Evolutionary conservation across 73 alveolate species (phyloP), one percentile per base, ranked within the genome.

Genomic region (Halteria grandinella): DNA sequence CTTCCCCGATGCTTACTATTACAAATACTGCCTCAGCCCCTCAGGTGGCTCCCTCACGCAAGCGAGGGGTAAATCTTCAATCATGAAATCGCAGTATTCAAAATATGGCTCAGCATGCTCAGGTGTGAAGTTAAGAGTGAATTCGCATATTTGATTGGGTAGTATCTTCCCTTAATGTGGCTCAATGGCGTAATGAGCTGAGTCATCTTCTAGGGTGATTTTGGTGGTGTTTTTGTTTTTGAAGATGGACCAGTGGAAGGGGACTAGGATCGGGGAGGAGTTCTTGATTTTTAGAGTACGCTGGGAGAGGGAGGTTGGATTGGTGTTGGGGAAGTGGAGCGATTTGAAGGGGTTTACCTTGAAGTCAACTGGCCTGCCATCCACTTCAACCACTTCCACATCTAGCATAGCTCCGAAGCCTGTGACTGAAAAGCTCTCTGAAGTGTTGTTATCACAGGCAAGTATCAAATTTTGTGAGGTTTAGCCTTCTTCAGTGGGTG

Each of bases 151-250:
- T n/a, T n/a, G n/a, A n/a, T n/a, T n/a, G n/a, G n/a, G n/a, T n/a
- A n/a, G n/a, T n/a, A n/a, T n/a, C n/a, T n/a, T n/a, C n/a, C 97
- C 97, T 34, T 86, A 85, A 77, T 55, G 82, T 11, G 97, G 97
- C 23, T 71, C 81, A n/a, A 90, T 86, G 7, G 87, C 66, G 51
- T 76, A 90, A 55, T 69, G 62, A 18, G 76, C 71, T 20, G 69
- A 89, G 49, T 86, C 97, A 17, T 91, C 94, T 41, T 62, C 86
- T 81, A 85, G 72, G 18, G 80, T 62, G 72, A 87, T 82, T 48
- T 77, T 85, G 73, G 69, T 86, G 58, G 75, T 83, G 36, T 81
- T 76, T 72, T 89, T 52, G 66, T 69, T 69, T 49, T 85, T 90
- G 73, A 77, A 72, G 39, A 90, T 60, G 53, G 85, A 79, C 97